Conservation (phyloP, 2,329 filamentous ascomycete genomes). For the Neonectria punicea region DNA sequence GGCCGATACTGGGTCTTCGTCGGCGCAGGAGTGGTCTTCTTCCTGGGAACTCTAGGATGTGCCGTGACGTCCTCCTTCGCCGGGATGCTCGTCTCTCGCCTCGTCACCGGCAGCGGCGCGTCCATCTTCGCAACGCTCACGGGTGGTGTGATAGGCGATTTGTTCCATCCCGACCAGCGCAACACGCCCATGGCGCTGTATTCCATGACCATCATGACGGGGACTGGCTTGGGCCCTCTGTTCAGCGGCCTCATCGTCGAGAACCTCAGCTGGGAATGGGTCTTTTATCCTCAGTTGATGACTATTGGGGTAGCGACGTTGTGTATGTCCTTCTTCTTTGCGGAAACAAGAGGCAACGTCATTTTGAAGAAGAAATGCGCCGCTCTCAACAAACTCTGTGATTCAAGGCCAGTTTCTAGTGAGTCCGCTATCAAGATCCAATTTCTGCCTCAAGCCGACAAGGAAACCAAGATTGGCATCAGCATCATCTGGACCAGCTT, state of each 20-base stretch:
- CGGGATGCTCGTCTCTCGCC: slow-evolving; percentile 70
- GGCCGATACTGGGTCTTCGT: slow-evolving; percentile 47
- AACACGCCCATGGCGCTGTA: slow-evolving; percentile 78
- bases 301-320: slow-evolving; percentile 64
- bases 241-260: slow-evolving; percentile 69
- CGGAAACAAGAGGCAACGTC: slow-evolving; percentile 75
- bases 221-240: slow-evolving; percentile 71
- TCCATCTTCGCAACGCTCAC: slow-evolving; percentile 60
- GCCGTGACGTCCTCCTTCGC: slow-evolving; percentile 68
- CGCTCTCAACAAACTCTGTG: slow-evolving; percentile 62
- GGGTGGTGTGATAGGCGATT: slow-evolving; percentile 74
- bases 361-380: slow-evolving; percentile 69
- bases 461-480: slow-evolving; percentile 33
- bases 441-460: slow-evolving; percentile 22
- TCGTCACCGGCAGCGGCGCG: slow-evolving; percentile 70
- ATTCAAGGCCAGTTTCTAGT: neutral
- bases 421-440: neutral
- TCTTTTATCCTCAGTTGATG: slow-evolving; percentile 75
- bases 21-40: slow-evolving; percentile 48
- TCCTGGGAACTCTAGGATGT: slow-evolving; percentile 60
- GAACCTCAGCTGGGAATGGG: slow-evolving; percentile 70
- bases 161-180: slow-evolving; percentile 70
- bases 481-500: slow-evolving; percentile 44
- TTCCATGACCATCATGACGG: slow-evolving; percentile 68
- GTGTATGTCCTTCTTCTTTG: slow-evolving; percentile 68